Evolutionary conservation across 169 alveolate genomes (phyloP).

Genomic region (Plasmodium berghei): DNA sequence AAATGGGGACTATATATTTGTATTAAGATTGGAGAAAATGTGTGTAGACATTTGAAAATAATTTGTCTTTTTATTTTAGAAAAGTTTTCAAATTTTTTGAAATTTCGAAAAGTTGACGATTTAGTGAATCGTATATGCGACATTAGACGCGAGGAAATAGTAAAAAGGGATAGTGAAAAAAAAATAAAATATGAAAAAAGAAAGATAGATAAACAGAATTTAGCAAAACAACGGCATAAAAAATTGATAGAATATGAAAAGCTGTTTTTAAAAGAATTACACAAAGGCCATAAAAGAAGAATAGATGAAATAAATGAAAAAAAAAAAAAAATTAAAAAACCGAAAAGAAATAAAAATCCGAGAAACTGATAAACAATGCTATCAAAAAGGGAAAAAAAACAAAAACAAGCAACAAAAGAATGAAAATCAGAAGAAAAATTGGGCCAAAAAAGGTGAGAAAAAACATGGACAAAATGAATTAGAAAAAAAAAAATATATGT

Average conservation of each 20-base stretch:
- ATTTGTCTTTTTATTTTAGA: no score
- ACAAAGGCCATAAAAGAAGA: neutral
- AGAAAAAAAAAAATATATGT: neutral
- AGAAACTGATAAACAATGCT: neutral
- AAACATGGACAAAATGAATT: neutral
- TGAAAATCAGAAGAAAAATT: neutral
- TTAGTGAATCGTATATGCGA: constrained; percentile 10
- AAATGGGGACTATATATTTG: neutral
- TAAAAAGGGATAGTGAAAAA: constrained; percentile 20
- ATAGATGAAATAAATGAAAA: neutral
- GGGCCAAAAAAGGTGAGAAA: neutral
- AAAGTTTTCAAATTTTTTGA: neutral
- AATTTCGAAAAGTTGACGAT: constrained; percentile 1
- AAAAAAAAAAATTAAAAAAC: constrained; percentile 3
- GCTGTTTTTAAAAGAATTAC: constrained; percentile 17
- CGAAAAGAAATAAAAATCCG: neutral
- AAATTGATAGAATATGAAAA: constrained; percentile 18
- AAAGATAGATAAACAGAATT: constrained; percentile 24
- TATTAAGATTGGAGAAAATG: neutral
- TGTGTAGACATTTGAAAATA: no score
- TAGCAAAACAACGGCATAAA: constrained; percentile 19
- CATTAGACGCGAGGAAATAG: neutral
- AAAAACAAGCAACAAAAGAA: neutral
- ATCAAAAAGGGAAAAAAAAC: neutral
- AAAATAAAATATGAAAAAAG: constrained; percentile 24